Conservation (phyloP, 1,139 yeast genomes). For the Hyphopichia fennica region DNA sequence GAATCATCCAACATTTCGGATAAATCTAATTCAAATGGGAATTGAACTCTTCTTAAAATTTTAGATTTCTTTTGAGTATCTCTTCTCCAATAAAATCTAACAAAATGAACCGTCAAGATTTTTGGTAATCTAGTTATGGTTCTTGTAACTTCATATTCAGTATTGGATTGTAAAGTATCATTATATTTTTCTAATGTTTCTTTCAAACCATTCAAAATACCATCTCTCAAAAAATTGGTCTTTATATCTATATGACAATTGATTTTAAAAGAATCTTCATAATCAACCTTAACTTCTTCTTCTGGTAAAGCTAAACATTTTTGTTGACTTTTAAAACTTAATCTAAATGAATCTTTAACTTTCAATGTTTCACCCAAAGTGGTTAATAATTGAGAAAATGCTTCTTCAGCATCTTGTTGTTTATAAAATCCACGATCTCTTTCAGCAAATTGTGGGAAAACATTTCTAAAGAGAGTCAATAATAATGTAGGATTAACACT, state of each 20-base stretch:
- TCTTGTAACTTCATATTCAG: constrained; percentile 67
- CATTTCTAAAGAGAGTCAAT: constrained; percentile 59
- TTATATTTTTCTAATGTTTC: constrained; percentile 80
- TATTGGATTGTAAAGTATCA: constrained; percentile 65
- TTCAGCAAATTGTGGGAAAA: constrained; percentile 89
- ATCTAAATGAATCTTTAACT: constrained; percentile 59
- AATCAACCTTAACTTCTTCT: constrained; percentile 47
- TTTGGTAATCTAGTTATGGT: constrained; percentile 81
- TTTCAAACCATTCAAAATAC: constrained; percentile 69
- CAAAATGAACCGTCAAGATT: constrained; percentile 85
- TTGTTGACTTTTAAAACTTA: constrained; percentile 62
- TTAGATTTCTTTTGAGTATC: constrained; percentile 90
- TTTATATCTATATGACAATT: constrained; percentile 84
- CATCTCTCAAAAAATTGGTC: constrained; percentile 88
- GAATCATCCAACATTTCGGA: constrained; percentile 82
- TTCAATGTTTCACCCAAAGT: constrained; percentile 51
- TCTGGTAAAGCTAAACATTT: constrained; percentile 61
- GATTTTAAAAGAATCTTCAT: constrained; percentile 65
- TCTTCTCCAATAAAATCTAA: constrained; percentile 93
- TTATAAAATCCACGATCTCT: constrained; percentile 70
- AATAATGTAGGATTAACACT: constrained; percentile 62
- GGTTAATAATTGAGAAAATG: constrained; percentile 75
- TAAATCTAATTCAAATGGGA: constrained; percentile 90
- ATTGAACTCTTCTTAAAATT: constrained; percentile 88
- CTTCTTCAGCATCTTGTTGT: constrained; percentile 98